Base-by-base conservation (phyloP, 2,329 filamentous ascomycete species). In the Orbilia blumenaviensis region DNA sequence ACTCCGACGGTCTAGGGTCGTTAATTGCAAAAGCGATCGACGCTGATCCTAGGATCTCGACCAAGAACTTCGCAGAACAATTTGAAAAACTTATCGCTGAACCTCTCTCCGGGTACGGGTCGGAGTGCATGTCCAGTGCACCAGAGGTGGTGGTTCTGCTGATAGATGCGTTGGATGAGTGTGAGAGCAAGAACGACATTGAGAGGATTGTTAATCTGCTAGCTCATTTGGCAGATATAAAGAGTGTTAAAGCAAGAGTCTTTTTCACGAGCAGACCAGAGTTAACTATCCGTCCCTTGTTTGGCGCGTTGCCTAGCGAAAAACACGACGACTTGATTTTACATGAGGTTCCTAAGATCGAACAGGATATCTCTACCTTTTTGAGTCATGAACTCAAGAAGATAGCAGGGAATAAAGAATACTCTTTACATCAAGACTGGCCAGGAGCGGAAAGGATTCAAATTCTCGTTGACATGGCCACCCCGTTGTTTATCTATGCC, bases 71-170 rank as follows among this genome's bases (percentile, higher is more conserved):
- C 1, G 71, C 56, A 25, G 79, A 84, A n/a, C 84, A 86, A 68
- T 85, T 84, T 72, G 79, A 84, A 1, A 82, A 82, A 62, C 83
- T 86, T 0, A 79, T 85, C 6, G 16, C 41, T 18, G 4, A n/a
- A n/a, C n/a, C 16, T 44, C 6, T 44, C 41, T 23, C 8, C 23
- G 2, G 9, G 18, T 16, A 3, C 8, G 2, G 5, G 12, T 9
- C 16, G n/a, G n/a, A n/a, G n/a, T n/a, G n/a, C 2, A n/a, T 3
- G 9, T 16, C 6, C 36, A 41, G 1, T 18, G 8, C 16, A 10
- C 7, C 18, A n/a, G n/a, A n/a, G n/a, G n/a, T 18, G 6, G 36
- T 64, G 12, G 36, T 75, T 18, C 38, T 82, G 14, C 76, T 82
- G 0, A 78, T 82, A 21, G 81, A 82, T 75, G 81, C 81, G 2